A percentile compares a stretch with the other conserved stretches of the same genome.
Evolutionary conservation across 805 yeast genomes (phyloP).

Genomic region (Ogataea paraovalis): DNA sequence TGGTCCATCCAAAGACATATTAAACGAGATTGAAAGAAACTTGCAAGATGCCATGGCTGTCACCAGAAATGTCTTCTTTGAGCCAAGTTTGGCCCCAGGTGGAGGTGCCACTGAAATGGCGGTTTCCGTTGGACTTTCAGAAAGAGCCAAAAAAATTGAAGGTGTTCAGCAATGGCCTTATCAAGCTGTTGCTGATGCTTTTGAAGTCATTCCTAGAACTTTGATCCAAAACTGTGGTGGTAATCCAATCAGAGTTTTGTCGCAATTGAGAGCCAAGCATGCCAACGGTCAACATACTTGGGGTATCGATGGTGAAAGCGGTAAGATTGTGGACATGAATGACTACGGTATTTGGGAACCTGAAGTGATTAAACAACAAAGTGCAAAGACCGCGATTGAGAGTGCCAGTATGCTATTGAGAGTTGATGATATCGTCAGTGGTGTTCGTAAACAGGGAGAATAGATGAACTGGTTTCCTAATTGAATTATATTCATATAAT

Average conservation of each 20-base stretch:
- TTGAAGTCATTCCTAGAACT: slow-evolving; percentile 97
- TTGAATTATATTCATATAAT: not conserved
- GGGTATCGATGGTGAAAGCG: slow-evolving; percentile 94
- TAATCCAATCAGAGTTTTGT: slow-evolving; percentile 82
- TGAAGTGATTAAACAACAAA: slow-evolving; percentile 94
- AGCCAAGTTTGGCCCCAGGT: slow-evolving; percentile 94
- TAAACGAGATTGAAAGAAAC: slow-evolving; percentile 94
- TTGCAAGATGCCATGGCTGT: slow-evolving; percentile 99
- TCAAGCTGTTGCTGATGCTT: slow-evolving; percentile 97
- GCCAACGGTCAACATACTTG: slow-evolving; percentile 81
- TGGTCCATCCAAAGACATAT: slow-evolving; percentile 95
- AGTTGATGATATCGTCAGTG: slow-evolving; percentile 97
- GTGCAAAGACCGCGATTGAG: slow-evolving; percentile 96
- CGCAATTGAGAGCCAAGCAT: slow-evolving; percentile 93
- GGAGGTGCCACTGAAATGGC: slow-evolving; percentile 99
- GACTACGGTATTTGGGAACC: slow-evolving; percentile 99
- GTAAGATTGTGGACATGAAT: slow-evolving; percentile 93
- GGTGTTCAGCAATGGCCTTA: slow-evolving; percentile 99
- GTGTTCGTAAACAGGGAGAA: slow-evolving; percentile 54
- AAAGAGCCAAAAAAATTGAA: slow-evolving; percentile 85
- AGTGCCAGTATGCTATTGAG: slow-evolving; percentile 91
- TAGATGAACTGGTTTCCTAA: not conserved
- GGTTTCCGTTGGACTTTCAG: slow-evolving; percentile 80
- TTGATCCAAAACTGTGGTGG: slow-evolving; percentile 98
- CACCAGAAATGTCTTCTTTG: slow-evolving; percentile 88